Evolutionary conservation across 306 rosid species (phyloP).

Genomic region (Ormosia emarginata): DNA sequence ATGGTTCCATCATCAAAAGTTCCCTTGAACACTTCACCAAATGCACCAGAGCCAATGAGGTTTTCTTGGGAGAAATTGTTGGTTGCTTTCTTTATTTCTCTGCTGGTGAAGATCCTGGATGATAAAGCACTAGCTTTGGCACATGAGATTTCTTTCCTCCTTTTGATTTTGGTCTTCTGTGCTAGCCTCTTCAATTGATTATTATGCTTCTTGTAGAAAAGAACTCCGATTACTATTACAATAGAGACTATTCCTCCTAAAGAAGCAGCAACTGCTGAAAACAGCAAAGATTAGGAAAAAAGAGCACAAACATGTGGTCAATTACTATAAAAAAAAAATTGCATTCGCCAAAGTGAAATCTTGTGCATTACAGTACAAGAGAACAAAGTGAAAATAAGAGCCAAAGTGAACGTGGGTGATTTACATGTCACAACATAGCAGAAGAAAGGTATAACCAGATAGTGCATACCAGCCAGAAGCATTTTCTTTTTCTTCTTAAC

Average conservation of each 20-base stretch:
- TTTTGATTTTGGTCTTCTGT: slow-evolving; percentile 5
- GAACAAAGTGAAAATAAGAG: not conserved
- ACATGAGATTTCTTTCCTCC: slow-evolving; percentile 11
- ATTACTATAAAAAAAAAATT: not conserved
- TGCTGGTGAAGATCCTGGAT: slow-evolving; percentile 44
- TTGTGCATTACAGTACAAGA: not conserved
- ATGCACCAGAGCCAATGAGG: slow-evolving; percentile 43
- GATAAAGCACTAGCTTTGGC: slow-evolving; percentile 39
- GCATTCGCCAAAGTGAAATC: not conserved
- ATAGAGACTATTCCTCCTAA: not conserved
- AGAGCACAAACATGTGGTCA: not conserved
- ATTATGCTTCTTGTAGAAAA: slow-evolving; percentile 23
- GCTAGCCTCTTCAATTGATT: not conserved
- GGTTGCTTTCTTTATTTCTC: slow-evolving; percentile 49
- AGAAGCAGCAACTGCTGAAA: slow-evolving; percentile 20
- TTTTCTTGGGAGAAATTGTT: slow-evolving; percentile 48
- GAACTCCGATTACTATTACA: not conserved
- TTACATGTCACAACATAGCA: not conserved
- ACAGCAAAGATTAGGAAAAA: not conserved
- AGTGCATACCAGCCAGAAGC: slow-evolving; percentile 22
- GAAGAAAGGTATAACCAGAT: not conserved
- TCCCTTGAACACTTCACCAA: slow-evolving; percentile 52
- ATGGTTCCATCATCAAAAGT: slow-evolving; percentile 40
- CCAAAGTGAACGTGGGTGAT: not conserved
- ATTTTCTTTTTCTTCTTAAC: slow-evolving; percentile 28